Evolutionary conservation across 345 rosid genomes (phyloP).

Genomic region (Lenwebbia sp.): DNA sequence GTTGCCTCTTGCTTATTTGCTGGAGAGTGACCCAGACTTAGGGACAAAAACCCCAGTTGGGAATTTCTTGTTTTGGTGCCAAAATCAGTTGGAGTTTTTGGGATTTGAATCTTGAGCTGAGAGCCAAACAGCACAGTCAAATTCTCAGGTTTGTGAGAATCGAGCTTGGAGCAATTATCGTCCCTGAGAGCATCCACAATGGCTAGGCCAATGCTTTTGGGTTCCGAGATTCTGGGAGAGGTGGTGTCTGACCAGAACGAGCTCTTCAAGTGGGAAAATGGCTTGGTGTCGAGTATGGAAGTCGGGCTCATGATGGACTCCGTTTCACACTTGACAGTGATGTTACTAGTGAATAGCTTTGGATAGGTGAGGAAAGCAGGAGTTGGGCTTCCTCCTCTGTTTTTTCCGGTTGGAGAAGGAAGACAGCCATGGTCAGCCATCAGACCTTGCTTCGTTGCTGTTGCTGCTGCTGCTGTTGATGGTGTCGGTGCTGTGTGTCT

Average conservation of each 20-base stretch:
- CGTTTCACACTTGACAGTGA: background rate
- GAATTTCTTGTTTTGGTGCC: conserved; percentile 55
- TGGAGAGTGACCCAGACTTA: conserved; percentile 6
- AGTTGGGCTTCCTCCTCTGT: conserved; percentile 16
- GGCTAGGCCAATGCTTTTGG: conserved; percentile 35
- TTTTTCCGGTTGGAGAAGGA: background rate
- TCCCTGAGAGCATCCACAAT: conserved; percentile 36
- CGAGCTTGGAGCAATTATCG: conserved; percentile 15
- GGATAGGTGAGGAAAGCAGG: conserved; percentile 46
- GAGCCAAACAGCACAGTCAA: conserved; percentile 67
- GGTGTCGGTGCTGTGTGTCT: background rate
- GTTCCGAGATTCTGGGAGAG: conserved; percentile 24
- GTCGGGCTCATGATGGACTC: conserved; percentile 14
- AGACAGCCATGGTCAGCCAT: conserved; percentile 38
- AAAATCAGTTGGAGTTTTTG: conserved; percentile 49
- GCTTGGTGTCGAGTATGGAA: conserved; percentile 74
- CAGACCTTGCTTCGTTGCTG: conserved; percentile 15
- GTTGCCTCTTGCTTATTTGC: conserved; percentile 3
- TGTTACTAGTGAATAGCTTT: background rate
- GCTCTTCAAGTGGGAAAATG: conserved; percentile 52
- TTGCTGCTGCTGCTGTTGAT: background rate
- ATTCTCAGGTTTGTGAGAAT: conserved; percentile 33
- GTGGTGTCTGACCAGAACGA: conserved; percentile 43
- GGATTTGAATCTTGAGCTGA: conserved; percentile 69
- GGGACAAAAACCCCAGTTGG: conserved; percentile 8